phyloP scores from a whole-genome alignment of 768 basidiomycete genomes.

The Lactarius hengduanensis region DNA sequence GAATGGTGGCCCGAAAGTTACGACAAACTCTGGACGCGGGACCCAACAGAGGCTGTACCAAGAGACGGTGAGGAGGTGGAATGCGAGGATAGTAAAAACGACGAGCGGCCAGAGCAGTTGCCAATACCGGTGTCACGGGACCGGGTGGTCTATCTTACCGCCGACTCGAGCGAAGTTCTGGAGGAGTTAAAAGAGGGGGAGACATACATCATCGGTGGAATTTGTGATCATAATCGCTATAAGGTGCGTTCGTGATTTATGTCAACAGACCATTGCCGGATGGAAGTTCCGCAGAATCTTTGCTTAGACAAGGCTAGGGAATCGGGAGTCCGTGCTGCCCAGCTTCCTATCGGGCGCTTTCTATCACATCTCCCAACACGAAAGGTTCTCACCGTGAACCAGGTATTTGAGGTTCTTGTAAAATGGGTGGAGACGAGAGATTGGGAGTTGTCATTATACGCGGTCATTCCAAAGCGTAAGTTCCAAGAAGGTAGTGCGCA shows the following conservation, averaged over 20 bases:
- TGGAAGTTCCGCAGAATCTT: slow-evolving; percentile 56
- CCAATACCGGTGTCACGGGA: slow-evolving; percentile 33
- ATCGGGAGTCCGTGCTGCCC: slow-evolving; percentile 77
- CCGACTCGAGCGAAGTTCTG: slow-evolving; percentile 87
- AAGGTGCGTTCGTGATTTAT: slow-evolving; percentile 51
- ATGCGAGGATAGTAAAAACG: slow-evolving; percentile 9
- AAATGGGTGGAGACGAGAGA: slow-evolving; percentile 83
- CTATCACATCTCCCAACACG: slow-evolving; percentile 80
- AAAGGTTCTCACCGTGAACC: slow-evolving; percentile 97
- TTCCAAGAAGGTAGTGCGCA: slow-evolving; percentile 51
- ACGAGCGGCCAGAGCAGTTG: slow-evolving; percentile 5
- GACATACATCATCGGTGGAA: slow-evolving; percentile 93
- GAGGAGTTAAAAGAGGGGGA: slow-evolving; percentile 78
- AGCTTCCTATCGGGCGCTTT: slow-evolving; percentile 93
- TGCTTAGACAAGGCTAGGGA: slow-evolving; percentile 83
- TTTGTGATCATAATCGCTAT: slow-evolving; percentile 95
- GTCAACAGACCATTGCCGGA: neutral
- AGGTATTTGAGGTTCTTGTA: slow-evolving; percentile 87
- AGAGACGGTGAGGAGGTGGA: slow-evolving; percentile 10
- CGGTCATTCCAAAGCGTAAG: slow-evolving; percentile 92
- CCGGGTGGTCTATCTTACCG: slow-evolving; percentile 87
- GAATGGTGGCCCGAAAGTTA: slow-evolving; percentile 84
- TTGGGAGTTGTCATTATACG: slow-evolving; percentile 85
- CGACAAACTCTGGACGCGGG: slow-evolving; percentile 58
- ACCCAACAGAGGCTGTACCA: slow-evolving; percentile 8